These are phyloP conservation scores for Ilex asprella DNA, from an alignment of 257 asterid species.

Conservation along the genomic window DNA sequence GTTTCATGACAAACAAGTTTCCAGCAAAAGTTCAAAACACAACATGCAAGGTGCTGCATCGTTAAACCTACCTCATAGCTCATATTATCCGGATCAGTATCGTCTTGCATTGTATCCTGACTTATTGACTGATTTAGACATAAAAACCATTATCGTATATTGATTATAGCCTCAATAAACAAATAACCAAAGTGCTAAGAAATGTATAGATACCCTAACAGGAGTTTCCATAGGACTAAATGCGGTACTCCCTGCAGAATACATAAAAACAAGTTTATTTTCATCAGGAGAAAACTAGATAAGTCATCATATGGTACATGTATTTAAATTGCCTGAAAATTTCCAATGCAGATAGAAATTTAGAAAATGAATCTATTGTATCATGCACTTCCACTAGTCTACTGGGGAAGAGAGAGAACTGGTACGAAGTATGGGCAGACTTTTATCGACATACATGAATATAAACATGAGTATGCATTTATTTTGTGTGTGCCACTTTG, in stretches of 20 bases:
- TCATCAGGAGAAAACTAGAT: conserved; percentile 4
- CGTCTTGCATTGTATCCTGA: conserved; percentile 44
- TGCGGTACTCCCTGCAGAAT: conserved; percentile 42
- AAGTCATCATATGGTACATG: neutral
- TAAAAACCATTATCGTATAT: no score
- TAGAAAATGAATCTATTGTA: neutral
- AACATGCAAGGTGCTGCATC: no score
- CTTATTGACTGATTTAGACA: conserved; percentile 35
- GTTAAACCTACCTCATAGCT: conserved; percentile 65
- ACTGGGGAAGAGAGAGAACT: no score
- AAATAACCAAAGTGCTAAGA: conserved; percentile 6
- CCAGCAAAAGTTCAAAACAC: no score
- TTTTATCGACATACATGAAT: no score
- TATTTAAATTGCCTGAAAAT: no score
- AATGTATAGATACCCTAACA: conserved; percentile 36
- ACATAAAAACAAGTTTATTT: conserved; percentile 8
- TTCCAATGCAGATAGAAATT: no score
- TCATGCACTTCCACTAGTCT: neutral
- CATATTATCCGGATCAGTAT: conserved; percentile 69
- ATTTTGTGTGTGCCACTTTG: no score
- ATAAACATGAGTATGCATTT: no score
- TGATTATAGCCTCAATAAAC: neutral
- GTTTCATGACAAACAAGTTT: no score
- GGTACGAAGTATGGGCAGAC: no score
- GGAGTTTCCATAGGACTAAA: conserved; percentile 34